Conservation (phyloP, 192 early-diverging fungal species). For the Pilaira anomala region DNA sequence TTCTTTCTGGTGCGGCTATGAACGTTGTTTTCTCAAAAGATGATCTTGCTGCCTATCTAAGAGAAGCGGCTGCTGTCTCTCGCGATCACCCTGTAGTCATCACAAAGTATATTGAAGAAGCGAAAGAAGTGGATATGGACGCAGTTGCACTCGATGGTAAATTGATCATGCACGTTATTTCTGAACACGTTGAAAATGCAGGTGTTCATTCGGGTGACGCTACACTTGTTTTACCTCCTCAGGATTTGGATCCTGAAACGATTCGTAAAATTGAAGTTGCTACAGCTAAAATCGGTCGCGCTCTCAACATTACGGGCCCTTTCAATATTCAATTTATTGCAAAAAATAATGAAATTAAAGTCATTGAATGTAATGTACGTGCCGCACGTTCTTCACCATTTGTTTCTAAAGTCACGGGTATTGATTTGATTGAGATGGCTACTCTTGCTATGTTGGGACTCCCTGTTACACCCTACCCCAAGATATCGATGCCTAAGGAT, state of each 20-base stretch:
- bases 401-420: conserved; percentile 92
- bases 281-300: conserved; percentile 88
- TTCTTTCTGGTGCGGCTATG: conserved; percentile 99
- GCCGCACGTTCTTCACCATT: conserved; percentile 97
- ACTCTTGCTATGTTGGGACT: conserved; percentile 89
- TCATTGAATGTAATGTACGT: conserved; percentile 98
- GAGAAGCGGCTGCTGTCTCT: conserved; percentile 88
- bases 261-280: conserved; percentile 90
- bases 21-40: conserved; percentile 86
- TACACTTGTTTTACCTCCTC: conserved; percentile 91
- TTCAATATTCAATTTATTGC: conserved; percentile 99
- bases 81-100: conserved; percentile 96
- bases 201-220: conserved; percentile 99
- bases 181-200: conserved; percentile 98
- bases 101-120: conserved; percentile 97
- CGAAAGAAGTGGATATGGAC: conserved; percentile 98
- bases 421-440: conserved; percentile 96
- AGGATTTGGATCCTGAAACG: conserved; percentile 92
- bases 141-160: conserved; percentile 95
- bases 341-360: conserved; percentile 99
- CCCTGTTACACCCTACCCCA: conserved; percentile 78
- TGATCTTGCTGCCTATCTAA: conserved; percentile 82
- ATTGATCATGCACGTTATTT: conserved; percentile 90
- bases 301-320: conserved; percentile 95
- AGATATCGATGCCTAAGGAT: conserved; percentile 63